These are phyloP conservation scores for Trichoderma breve DNA, from an alignment of 2,329 filamentous ascomycete species.

Conservation along the genomic window DNA sequence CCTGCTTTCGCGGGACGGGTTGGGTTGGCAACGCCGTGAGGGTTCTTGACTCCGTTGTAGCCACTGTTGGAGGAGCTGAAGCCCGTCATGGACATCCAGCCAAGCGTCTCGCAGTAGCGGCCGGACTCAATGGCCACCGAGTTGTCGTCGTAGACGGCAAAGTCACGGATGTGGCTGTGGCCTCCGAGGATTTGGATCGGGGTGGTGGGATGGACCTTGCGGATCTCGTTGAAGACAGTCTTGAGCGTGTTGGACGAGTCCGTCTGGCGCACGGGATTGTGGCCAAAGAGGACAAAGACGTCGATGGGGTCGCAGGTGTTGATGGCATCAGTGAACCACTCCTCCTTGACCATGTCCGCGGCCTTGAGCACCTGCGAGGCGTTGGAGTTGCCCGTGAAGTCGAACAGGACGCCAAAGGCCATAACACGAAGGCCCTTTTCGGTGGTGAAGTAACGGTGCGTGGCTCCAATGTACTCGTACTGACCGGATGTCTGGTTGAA, in stretches of 20 bases:
- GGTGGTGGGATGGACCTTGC: slow-evolving; percentile 52
- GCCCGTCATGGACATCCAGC: slow-evolving; percentile 64
- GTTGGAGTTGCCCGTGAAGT: slow-evolving; percentile 58
- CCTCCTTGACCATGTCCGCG: slow-evolving; percentile 48
- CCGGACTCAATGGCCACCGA: slow-evolving; percentile 62
- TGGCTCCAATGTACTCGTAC: slow-evolving; percentile 44
- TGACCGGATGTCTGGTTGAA: slow-evolving; percentile 38
- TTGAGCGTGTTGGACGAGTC: slow-evolving; percentile 44
- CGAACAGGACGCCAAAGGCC: slow-evolving; percentile 46
- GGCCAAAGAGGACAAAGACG: slow-evolving; percentile 61
- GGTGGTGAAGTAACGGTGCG: slow-evolving; percentile 45
- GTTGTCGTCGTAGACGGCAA: slow-evolving; percentile 60
- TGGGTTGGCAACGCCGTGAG: slow-evolving; percentile 39
- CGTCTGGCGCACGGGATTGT: slow-evolving; percentile 55
- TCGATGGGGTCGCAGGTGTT: slow-evolving; percentile 55
- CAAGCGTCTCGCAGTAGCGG: slow-evolving; percentile 66
- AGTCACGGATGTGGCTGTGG: slow-evolving; percentile 64
- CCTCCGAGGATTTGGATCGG: slow-evolving; percentile 66
- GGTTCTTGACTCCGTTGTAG: slow-evolving; percentile 36
- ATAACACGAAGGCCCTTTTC: slow-evolving; percentile 42
- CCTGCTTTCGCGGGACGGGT: slow-evolving; percentile 40
- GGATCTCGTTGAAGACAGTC: slow-evolving; percentile 56
- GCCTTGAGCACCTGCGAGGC: slow-evolving; percentile 59
- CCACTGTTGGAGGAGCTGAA: slow-evolving; percentile 49
- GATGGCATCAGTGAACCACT: slow-evolving; percentile 60